Base-by-base conservation (phyloP, 164 flowering plant species). In the Vitis labrusca region DNA sequence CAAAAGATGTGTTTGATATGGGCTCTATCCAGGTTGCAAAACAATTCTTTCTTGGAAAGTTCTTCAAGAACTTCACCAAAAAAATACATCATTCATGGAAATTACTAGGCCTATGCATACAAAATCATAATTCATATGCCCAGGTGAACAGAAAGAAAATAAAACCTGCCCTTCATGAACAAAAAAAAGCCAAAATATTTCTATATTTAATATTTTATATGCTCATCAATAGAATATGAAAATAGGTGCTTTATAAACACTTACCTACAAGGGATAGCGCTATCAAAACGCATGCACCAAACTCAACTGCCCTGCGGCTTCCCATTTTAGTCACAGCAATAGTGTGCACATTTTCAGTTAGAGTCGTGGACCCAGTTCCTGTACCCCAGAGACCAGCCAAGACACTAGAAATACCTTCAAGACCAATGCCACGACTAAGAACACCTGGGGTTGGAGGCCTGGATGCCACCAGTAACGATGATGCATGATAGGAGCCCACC, bases 401-500 rank as follows among this genome's bases (percentile, higher is more conserved):
- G 71, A 93, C 75, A 80, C 99, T 85, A 59, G 81, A 83, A 73
- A 95, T 74, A 47, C 99, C 99, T 85, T 95, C 99, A 71, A 95
- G 82, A 72, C 98, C 99, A 78, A 95, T 90, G 9, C 91, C 99
- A 59, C 99, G 86, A 72, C 98, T 93, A 58, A 95, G 66, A 77
- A 95, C 88, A 23, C 99, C 99, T 58, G 89, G 90, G 19, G 98
- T 90, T 66, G 99, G 99, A 76, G 99, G 97, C 74, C 92, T 90
- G 14, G 99, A 89, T 64, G 98, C 98, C 78, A 91, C 98, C 84
- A 95, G 76, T 62, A 95, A 80, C 12, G 99, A 91, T 50, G 99
- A 86, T 70, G 99, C 99, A 84, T 95, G 99, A 77, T 95, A 95
- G 48, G 99, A 95, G 17, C 99, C 99, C 80, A 95, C 94, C 99